Evolutionary conservation across 2,329 filamentous ascomycete species (phyloP), one percentile per base, ranked within the genome.

Genomic region (Fusarium pininemorale): DNA sequence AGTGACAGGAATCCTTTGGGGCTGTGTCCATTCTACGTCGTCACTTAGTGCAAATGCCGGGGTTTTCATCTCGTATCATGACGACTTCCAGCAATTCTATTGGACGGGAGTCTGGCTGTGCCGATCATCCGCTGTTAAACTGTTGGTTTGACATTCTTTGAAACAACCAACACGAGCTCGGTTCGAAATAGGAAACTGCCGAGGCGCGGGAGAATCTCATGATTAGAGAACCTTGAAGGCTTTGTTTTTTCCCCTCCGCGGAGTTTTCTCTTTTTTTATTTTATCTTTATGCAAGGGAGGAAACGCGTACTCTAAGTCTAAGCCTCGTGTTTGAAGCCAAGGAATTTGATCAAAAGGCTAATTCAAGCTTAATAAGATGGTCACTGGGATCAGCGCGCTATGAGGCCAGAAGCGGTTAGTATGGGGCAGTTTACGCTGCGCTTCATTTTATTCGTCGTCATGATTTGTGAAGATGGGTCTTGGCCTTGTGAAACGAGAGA

Each of bases 341-440:
- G 51, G 24, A n/a, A 54, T 35, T 53, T 26, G 50, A 26, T 12
- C 50, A 26, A 37, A 13, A 55, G 35, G 37, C 51, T 55, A 55
- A 41, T 41, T 41, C 56, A 59, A 59, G 56, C 56, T 51, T 59
- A 59, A 59, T 59, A 30, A 50, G 55, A 28, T 28, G 5, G 2
- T 9, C 55, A 28, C 42, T 30, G 22, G 42, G 56, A n/a, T 51
- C 42, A 51, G 42, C 42, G 41, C 55, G 41, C 42, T 18, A 51
- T n/a, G 20, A 12, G 1, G 7, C 56, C 5, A 6, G 9, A 59
- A 28, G 15, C 35, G 42, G 56, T 51, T 59, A 59, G 56, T 18
- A 16, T 12, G 24, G 14, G 20, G 42, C 56, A 30, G 42, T 59
- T 5, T 20, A 28, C 14, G 10, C 14, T 50, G 4, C 7, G 20